Percentiles rank a stretch among this genome's conserved stretches.
Conservation (phyloP, 345 rosid genomes). For the Gossypium thurberi region DNA sequence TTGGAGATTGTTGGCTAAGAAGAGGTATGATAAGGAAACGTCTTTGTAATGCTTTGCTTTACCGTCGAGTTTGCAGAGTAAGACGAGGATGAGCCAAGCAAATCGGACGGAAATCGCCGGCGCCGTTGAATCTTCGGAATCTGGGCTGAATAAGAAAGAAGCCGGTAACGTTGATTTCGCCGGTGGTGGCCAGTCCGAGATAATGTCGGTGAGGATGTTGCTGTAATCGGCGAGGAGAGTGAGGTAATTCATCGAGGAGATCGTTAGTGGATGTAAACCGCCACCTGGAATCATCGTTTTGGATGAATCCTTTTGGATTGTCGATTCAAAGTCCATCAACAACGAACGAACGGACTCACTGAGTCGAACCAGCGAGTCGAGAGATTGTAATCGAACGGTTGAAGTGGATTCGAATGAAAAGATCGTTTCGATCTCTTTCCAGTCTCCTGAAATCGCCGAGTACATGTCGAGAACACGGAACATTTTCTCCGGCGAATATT, state of each 20-base stretch:
- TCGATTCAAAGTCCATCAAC: constrained; percentile 41
- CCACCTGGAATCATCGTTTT: constrained; percentile 37
- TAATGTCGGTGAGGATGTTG: constrained; percentile 33
- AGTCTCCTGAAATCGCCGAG: constrained; percentile 32
- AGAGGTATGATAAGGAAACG: constrained; percentile 46
- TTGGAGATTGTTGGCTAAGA: constrained; percentile 66
- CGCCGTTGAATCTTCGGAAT: constrained; percentile 20
- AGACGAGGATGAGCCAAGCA: constrained; percentile 53
- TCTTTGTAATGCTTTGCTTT: constrained; percentile 56
- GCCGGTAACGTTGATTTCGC: constrained; percentile 28
- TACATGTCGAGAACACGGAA: constrained; percentile 59
- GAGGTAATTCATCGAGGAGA: constrained; percentile 44
- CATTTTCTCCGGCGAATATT: constrained; percentile 42
- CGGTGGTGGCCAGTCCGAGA: constrained; percentile 35
- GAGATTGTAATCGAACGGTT: constrained; percentile 39
- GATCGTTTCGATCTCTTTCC: constrained; percentile 42
- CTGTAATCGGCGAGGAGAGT: constrained; percentile 49
- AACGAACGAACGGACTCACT: constrained; percentile 34
- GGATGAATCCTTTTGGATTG: constrained; percentile 47
- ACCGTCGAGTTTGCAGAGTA: constrained; percentile 60
- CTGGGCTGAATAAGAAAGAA: constrained; percentile 31
- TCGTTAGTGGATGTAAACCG: constrained; percentile 51
- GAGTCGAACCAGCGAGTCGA: constrained; percentile 40
- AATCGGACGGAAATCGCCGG: constrained; percentile 33
- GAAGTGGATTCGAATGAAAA: constrained; percentile 46